Base-by-base conservation (phyloP, 1,284 basidiomycete genomes). In the Stygiomarasmius scandens region DNA sequence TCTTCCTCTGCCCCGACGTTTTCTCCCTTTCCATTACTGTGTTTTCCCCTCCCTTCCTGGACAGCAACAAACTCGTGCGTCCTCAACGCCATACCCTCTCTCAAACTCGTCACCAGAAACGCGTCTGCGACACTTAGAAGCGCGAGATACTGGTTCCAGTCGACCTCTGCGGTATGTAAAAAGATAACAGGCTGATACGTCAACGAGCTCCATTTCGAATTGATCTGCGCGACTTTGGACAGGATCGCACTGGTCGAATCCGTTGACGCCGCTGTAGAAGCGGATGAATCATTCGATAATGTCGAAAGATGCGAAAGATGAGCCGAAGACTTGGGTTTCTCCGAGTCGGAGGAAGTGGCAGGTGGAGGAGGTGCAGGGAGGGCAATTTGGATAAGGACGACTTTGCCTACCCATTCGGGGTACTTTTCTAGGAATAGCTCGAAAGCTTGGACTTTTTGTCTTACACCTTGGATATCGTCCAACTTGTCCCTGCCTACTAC, bases 101-200 rank as follows among this genome's bases (percentile, higher is more conserved):
- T 79, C 67, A 95, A 72, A 69, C 87, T 89, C 2, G 90, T 91
- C 25, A 93, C 89, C 64, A 95, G 76, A 71, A 95, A 95, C n/a
- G 88, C 90, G 71, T 95, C 93, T 1, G 90, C 93, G 4, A 91
- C 87, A 2, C 82, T 92, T 48, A 95, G 76, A 34, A 95, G 75
- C 9, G 90, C 93, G 14, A 95, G 79, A 69, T 95, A 95, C 68
- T 95, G 92, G 62, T 81, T 85, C 70, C 95, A 95, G 2, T 90
- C 94, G 59, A 95, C 77, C 65, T 95, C 93, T 64, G 92, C 89
- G 0, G 90, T 93, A 67, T 94, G 93, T 51, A 95, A 71, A 74
- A 95, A 94, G 19, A 95, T 89, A 51, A 95, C 84, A 3, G 93
- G 93, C 69, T 93, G 91, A 69, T 94, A 95, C 0, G 92, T 93